Conservation (phyloP, 305 asterid genomes). For the Fraxinus sp. region DNA sequence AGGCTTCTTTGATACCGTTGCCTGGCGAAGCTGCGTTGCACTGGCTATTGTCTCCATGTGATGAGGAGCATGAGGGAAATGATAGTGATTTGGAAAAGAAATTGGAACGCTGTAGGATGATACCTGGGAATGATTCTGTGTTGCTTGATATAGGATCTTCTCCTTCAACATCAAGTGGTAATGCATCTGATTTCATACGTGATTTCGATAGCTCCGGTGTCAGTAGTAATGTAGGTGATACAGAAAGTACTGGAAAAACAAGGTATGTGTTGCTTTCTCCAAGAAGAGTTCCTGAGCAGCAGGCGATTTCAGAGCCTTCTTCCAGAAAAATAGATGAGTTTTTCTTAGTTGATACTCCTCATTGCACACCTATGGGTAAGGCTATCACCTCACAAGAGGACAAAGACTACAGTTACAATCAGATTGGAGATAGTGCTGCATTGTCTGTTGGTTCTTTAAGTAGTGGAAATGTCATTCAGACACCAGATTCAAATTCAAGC, state of each 20-base stretch:
- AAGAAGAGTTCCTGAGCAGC: slow-evolving; percentile 20
- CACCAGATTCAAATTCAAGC: slow-evolving; percentile 53
- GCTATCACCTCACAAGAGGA: slow-evolving; percentile 13
- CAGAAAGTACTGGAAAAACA: slow-evolving; percentile 28
- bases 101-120: slow-evolving; percentile 20
- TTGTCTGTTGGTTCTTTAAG: slow-evolving; percentile 33
- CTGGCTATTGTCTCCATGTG: slow-evolving; percentile 58
- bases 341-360: slow-evolving; percentile 22
- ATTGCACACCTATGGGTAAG: slow-evolving; percentile 16
- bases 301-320: slow-evolving; percentile 12
- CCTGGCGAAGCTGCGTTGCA: slow-evolving; percentile 65
- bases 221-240: slow-evolving; percentile 22
- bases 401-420: slow-evolving; percentile 9
- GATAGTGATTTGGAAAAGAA: slow-evolving; percentile 25
- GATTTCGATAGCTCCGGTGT: slow-evolving; percentile 20
- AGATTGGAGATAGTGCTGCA: slow-evolving; percentile 33
- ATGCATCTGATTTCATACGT: slow-evolving; percentile 33
- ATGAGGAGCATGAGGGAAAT: slow-evolving; percentile 27
- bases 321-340: slow-evolving; percentile 12
- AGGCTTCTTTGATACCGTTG: slow-evolving; percentile 47
- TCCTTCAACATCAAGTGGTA: slow-evolving; percentile 31
- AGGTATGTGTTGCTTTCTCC: slow-evolving; percentile 27
- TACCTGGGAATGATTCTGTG: slow-evolving; percentile 19
- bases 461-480: slow-evolving; percentile 55
- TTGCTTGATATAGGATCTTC: slow-evolving; percentile 30